Percentiles rank a stretch among this genome's conserved stretches.
Evolutionary conservation across 805 yeast species (phyloP).

Genomic region (Candida easanensis): DNA sequence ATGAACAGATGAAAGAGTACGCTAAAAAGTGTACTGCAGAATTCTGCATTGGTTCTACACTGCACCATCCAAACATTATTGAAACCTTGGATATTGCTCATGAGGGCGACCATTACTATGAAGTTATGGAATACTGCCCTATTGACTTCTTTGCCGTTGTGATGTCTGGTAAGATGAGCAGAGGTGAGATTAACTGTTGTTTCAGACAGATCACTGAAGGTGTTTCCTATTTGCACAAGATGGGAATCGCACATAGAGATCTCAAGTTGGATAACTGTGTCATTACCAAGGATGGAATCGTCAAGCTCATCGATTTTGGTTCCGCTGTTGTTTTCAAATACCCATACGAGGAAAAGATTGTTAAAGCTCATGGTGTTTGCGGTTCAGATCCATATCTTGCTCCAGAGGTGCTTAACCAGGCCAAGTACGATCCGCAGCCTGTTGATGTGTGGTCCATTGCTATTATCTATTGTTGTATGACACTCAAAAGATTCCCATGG

Average conservation of each 20-base stretch:
- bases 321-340: slow-evolving; percentile 79
- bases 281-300: slow-evolving; percentile 66
- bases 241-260: slow-evolving; percentile 83
- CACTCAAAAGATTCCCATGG: slow-evolving; percentile 84
- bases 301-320: slow-evolving; percentile 81
- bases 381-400: slow-evolving; percentile 88
- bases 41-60: slow-evolving; percentile 79
- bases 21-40: slow-evolving; percentile 89
- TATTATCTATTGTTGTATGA: slow-evolving; percentile 84
- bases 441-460: slow-evolving; percentile 87
- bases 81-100: slow-evolving; percentile 67
- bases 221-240: slow-evolving; percentile 67
- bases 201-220: slow-evolving; percentile 73
- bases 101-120: slow-evolving; percentile 64
- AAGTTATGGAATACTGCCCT: slow-evolving; percentile 86
- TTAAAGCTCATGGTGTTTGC: slow-evolving; percentile 70
- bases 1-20: slow-evolving; percentile 71
- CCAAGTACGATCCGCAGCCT: slow-evolving; percentile 64
- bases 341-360: slow-evolving; percentile 61
- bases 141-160: slow-evolving; percentile 83
- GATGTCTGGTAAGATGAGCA: slow-evolving; percentile 79
- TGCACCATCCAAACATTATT: slow-evolving; percentile 78
- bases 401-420: slow-evolving; percentile 63
- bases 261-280: slow-evolving; percentile 83
- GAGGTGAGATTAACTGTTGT: slow-evolving; percentile 81